Evolutionary conservation across 2,329 filamentous ascomycete species (phyloP).

Genomic region (Botryotinia globosa): DNA sequence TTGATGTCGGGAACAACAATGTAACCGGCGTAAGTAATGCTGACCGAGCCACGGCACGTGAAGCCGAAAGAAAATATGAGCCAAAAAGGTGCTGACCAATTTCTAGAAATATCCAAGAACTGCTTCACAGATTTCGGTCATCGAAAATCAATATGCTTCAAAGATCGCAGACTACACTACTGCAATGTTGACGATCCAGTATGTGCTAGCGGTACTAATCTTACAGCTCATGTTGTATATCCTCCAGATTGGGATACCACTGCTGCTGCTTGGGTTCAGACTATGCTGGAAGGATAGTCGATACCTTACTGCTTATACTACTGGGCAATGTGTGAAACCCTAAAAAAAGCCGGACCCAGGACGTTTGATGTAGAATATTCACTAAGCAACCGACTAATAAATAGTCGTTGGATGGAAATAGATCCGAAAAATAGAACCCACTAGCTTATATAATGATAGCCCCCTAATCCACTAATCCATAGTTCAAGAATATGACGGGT

Average conservation of each 20-base stretch:
- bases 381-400: neutral
- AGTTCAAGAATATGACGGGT: neutral
- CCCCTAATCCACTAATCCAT: neutral
- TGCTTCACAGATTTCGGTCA: neutral
- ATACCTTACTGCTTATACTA: neutral
- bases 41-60: neutral
- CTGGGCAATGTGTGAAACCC: neutral
- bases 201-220: neutral
- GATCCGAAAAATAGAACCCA: neutral
- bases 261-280: neutral
- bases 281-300: neutral
- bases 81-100: neutral
- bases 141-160: slow-evolving; percentile 1
- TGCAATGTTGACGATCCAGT: neutral
- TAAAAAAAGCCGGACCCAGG: neutral
- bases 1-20: neutral
- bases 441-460: neutral
- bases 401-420: neutral
- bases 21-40: neutral
- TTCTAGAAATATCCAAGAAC: neutral
- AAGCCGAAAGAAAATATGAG: neutral
- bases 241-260: neutral
- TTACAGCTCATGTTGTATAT: neutral
- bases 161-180: slow-evolving; percentile 1
- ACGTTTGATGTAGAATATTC: neutral